These are phyloP conservation scores for Ganoderma sinense DNA, from an alignment of 1,284 basidiomycete genomes.

Conservation along the genomic window DNA sequence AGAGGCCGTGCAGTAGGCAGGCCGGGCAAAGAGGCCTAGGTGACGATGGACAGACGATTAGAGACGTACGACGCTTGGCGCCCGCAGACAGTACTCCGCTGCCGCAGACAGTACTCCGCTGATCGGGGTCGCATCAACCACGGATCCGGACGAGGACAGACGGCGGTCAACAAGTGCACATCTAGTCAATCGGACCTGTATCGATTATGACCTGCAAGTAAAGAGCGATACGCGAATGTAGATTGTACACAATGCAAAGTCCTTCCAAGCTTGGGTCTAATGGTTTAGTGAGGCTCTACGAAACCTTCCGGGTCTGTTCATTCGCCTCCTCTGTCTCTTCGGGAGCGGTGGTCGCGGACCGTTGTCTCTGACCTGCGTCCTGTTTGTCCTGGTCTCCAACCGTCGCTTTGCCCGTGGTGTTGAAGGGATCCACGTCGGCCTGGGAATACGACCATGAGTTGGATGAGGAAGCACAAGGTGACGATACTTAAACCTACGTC, in stretches of 20 bases:
- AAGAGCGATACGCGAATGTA: background rate
- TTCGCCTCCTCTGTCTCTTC: constrained; percentile 36
- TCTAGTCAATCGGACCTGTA: background rate
- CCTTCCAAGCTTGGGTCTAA: background rate
- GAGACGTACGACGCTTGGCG: background rate
- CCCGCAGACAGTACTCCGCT: background rate
- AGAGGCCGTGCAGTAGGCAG: background rate
- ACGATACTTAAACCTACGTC: constrained; percentile 31
- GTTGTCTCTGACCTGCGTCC: constrained; percentile 29
- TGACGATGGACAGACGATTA: background rate
- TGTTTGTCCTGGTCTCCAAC: background rate
- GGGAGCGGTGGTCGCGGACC: constrained; percentile 40
- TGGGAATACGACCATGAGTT: background rate
- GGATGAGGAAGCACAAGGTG: too few species aligned
- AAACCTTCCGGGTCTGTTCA: constrained; percentile 17
- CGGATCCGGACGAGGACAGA: background rate
- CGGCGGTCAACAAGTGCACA: background rate
- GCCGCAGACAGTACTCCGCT: background rate
- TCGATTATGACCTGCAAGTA: too few species aligned
- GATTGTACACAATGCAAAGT: background rate
- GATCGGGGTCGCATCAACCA: too few species aligned
- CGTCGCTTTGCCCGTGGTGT: background rate
- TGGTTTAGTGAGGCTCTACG: constrained; percentile 1
- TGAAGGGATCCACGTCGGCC: background rate
- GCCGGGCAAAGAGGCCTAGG: background rate